Base-by-base conservation (phyloP, 305 asterid species). In the Fraxinus velutina region DNA sequence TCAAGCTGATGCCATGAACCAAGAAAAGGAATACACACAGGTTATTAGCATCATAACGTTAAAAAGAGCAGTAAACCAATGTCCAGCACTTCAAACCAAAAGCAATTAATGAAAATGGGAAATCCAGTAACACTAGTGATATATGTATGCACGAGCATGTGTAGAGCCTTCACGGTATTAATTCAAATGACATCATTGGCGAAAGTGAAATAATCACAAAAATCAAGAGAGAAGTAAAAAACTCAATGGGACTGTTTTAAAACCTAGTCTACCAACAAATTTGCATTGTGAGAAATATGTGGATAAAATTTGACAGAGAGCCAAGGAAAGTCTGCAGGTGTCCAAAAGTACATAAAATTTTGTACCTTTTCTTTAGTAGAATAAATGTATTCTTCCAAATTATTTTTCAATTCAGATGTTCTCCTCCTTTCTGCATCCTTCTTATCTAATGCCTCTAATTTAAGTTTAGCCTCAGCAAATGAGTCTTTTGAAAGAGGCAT, bases 351-450 rank as follows among this genome's bases (percentile, higher is more conserved):
- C 29, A 3, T 33, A 71, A 57, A 84, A 73, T 66, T 75, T 52
- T 86, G 55, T 84, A 92, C 99, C 95, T 96, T 94, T 86, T 96
- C 98, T 87, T 91, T 96, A 21, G 97, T 94, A 79, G 96, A 91
- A 90, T 96, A 96, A 72, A 96, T 94, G 92, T 93, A 96, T 73
- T 94, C 95, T 87, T 94, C 98, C 86, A 96, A 90, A 89, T 85
- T 90, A 86, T 96, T 96, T 93, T 96, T 96, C 92, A 96, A 79
- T 84, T 96, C 99, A 75, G 98, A 98, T 1, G 99, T 94, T 84
- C 89, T 94, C 86, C 92, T 96, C 90, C 99, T 92, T 77, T 94
- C 98, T 21, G 94, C 97, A 83, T 96, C 99, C 89, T 93, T 94
- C 84, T 91, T 91, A 90, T 96, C 98, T 85, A 96, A 83, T 72